Evolutionary conservation across 2,329 filamentous ascomycete genomes (phyloP).

Genomic region (Stenocarpella maydis): DNA sequence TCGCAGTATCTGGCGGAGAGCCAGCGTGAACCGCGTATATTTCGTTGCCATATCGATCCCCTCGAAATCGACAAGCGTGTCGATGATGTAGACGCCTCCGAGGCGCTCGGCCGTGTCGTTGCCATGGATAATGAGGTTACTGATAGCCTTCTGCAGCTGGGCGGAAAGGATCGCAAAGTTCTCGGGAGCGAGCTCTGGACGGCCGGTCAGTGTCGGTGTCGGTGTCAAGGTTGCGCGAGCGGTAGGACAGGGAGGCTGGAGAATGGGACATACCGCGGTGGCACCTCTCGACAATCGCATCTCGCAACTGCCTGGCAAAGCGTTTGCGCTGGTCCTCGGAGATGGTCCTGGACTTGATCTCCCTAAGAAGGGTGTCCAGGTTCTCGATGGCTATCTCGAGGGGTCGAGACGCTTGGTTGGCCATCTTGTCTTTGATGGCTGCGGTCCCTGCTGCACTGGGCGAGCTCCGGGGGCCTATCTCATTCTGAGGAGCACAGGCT

Average conservation of each 20-base stretch:
- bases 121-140: constrained; percentile 79
- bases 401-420: constrained; percentile 51
- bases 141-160: constrained; percentile 64
- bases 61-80: constrained; percentile 94
- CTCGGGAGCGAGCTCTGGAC: constrained; percentile 77
- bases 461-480: constrained; percentile 25
- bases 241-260: constrained; percentile 19
- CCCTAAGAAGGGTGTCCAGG: constrained; percentile 62
- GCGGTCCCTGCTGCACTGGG: constrained; percentile 34
- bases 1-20: constrained; percentile 85
- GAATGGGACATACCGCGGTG: constrained; percentile 57
- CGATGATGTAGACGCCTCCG: constrained; percentile 90
- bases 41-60: constrained; percentile 93
- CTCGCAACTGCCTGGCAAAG: constrained; percentile 61
- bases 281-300: constrained; percentile 59
- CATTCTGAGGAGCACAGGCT: constrained; percentile 31
- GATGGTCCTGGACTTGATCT: constrained; percentile 59
- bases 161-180: constrained; percentile 73
- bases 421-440: constrained; percentile 38
- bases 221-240: background rate
- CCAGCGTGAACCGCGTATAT: constrained; percentile 92
- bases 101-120: constrained; percentile 88
- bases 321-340: constrained; percentile 61
- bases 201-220: constrained; percentile 26
- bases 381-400: constrained; percentile 62